Evolutionary conservation across 768 basidiomycete genomes (phyloP).

Genomic region (Peribolospora kevripleyi): DNA sequence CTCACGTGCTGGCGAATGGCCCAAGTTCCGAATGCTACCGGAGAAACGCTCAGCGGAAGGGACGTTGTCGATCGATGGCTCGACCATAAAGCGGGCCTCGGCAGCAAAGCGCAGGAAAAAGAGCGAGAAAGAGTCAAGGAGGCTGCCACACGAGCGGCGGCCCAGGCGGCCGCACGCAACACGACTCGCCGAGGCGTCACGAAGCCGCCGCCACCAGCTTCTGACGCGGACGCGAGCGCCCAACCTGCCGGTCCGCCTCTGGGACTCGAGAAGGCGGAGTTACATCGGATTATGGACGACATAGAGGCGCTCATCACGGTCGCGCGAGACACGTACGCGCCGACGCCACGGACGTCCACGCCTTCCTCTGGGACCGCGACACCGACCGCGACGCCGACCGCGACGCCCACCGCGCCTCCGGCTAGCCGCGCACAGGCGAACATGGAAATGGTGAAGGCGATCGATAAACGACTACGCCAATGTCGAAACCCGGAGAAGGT

Average conservation of each 20-base stretch:
- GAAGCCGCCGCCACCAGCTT: background rate
- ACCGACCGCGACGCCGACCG: no score
- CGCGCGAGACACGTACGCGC: slow-evolving; percentile 25
- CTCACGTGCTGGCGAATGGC: slow-evolving; percentile 49
- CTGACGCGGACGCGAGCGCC: no score
- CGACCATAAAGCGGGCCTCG: slow-evolving; percentile 7
- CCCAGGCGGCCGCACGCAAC: background rate
- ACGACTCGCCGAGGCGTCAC: background rate
- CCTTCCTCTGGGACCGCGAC: no score
- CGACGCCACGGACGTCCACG: no score
- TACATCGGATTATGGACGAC: slow-evolving; percentile 23
- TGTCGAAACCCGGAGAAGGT: slow-evolving; percentile 96
- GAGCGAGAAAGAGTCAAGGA: background rate
- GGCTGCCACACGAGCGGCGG: background rate
- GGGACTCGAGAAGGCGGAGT: slow-evolving; percentile 9
- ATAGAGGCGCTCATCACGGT: slow-evolving; percentile 34
- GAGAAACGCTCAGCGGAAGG: slow-evolving; percentile 25
- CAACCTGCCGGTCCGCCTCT: background rate
- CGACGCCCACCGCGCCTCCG: no score
- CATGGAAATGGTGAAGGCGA: slow-evolving; percentile 59
- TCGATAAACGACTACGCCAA: slow-evolving; percentile 59
- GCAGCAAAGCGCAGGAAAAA: slow-evolving; percentile 20
- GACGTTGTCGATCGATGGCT: background rate
- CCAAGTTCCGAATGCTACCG: slow-evolving; percentile 30
- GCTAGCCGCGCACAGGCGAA: slow-evolving; percentile 24